phyloP scores from a whole-genome alignment of 2,329 filamentous ascomycete genomes.

The Hymenoscyphus occultus region DNA sequence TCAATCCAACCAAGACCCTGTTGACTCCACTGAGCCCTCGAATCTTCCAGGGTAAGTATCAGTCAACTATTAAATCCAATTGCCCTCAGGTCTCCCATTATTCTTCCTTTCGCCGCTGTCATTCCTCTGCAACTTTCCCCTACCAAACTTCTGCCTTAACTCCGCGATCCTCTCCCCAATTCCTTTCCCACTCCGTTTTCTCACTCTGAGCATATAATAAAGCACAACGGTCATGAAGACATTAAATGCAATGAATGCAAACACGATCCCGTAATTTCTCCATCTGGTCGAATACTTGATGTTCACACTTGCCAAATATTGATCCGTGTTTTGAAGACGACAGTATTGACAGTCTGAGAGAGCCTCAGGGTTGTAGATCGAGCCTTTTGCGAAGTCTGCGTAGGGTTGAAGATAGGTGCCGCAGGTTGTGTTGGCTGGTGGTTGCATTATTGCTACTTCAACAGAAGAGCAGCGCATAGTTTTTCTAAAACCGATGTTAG shows the following conservation, averaged over 20 bases:
- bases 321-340: slow-evolving; percentile 51
- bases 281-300: slow-evolving; percentile 58
- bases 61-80: background rate
- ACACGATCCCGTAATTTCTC: slow-evolving; percentile 65
- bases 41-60: no score
- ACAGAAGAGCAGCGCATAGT: slow-evolving; percentile 63
- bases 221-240: slow-evolving; percentile 49
- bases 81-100: background rate
- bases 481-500: slow-evolving; percentile 40
- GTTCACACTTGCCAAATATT: slow-evolving; percentile 48
- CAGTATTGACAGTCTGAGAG: slow-evolving; percentile 56
- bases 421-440: slow-evolving; percentile 56
- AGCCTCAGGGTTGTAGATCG: slow-evolving; percentile 48
- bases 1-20: no score
- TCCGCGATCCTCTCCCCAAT: background rate
- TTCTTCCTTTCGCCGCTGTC: background rate
- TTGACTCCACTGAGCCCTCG: no score
- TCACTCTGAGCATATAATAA: slow-evolving; percentile 48
- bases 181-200: slow-evolving; percentile 17
- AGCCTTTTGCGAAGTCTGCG: slow-evolving; percentile 49
- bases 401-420: slow-evolving; percentile 54
- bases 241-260: slow-evolving; percentile 57
- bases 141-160: background rate
- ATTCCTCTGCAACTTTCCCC: background rate
- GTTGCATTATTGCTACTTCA: slow-evolving; percentile 66